Percentiles rank a stretch among this genome's conserved stretches.
Evolutionary conservation across 169 alveolate species (phyloP).

Genomic region (Eimeria falciformis): DNA sequence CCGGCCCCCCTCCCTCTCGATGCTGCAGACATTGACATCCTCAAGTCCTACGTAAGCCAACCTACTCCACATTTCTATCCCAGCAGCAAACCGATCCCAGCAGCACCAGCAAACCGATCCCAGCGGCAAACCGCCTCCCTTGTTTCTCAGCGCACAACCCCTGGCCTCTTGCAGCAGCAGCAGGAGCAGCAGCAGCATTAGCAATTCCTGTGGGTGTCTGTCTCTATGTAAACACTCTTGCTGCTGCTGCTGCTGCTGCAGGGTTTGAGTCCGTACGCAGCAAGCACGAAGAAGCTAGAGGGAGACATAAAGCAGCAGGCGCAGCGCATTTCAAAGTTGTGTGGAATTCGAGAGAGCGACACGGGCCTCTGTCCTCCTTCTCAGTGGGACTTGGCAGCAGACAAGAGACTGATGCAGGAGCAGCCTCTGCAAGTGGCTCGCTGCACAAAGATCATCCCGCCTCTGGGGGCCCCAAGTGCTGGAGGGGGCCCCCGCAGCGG

Average conservation of each 20-base stretch:
- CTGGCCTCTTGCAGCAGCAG: background rate
- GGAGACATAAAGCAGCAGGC: slow-evolving; percentile 77
- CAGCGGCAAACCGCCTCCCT: too few species aligned
- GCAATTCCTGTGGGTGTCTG: background rate
- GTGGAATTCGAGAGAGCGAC: slow-evolving; percentile 98
- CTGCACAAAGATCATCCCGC: slow-evolving; percentile 97
- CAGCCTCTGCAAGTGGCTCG: slow-evolving; percentile 98
- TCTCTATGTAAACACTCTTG: too few species aligned
- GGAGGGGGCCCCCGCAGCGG: slow-evolving; percentile 18
- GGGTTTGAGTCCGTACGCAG: slow-evolving; percentile 76
- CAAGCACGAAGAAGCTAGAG: slow-evolving; percentile 38
- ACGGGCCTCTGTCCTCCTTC: slow-evolving; percentile 99
- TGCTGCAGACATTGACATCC: slow-evolving; percentile 80
- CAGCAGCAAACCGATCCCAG: background rate
- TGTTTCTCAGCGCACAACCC: too few species aligned
- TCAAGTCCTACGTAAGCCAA: slow-evolving; percentile 78
- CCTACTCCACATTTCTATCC: background rate
- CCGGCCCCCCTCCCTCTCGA: slow-evolving; percentile 72
- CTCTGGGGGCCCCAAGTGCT: slow-evolving; percentile 73
- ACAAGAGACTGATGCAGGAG: slow-evolving; percentile 96
- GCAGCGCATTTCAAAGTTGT: slow-evolving; percentile 78
- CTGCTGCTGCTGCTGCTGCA: slow-evolving; percentile 62
- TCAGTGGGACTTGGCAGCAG: slow-evolving; percentile 98
- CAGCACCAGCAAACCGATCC: too few species aligned
- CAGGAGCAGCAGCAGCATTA: background rate